Evolutionary conservation across 176 grass and related monocot species (phyloP).

Genomic region (Oryza meridionalis): DNA sequence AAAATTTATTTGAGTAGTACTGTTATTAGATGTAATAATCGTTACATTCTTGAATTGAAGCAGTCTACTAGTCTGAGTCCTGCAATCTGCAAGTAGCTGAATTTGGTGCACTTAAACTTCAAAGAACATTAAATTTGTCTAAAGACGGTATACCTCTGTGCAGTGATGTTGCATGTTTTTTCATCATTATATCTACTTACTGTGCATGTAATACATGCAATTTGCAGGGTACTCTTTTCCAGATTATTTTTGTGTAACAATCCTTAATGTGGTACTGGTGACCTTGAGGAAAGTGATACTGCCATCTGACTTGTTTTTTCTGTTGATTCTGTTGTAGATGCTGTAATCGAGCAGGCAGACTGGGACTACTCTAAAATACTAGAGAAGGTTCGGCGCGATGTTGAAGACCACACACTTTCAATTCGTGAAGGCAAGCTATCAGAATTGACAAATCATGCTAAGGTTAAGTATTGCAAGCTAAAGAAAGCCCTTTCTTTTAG

Average conservation of each 20-base stretch:
- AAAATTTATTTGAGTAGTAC: conserved; percentile 19
- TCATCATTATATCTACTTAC: conserved; percentile 5
- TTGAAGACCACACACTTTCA: conserved; percentile 73
- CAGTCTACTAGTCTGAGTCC: background rate
- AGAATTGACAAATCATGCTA: conserved; percentile 61
- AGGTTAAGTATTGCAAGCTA: conserved; percentile 60
- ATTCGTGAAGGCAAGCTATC: conserved; percentile 58
- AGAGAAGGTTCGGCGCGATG: conserved; percentile 76
- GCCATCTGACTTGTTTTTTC: conserved; percentile 32
- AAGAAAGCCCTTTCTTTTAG: conserved; percentile 20
- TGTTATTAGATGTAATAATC: background rate
- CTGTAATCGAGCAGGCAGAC: conserved; percentile 61
- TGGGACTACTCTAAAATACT: conserved; percentile 81
- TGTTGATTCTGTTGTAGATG: conserved; percentile 44
- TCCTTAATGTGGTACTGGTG: background rate
- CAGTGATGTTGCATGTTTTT: conserved; percentile 1
- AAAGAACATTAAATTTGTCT: conserved; percentile 17
- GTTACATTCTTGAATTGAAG: conserved; percentile 14
- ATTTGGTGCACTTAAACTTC: background rate
- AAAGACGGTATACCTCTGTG: background rate
- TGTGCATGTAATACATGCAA: background rate
- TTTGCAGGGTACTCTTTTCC: background rate
- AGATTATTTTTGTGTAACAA: conserved; percentile 20
- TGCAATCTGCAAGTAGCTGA: conserved; percentile 1
- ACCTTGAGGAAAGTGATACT: background rate